These are phyloP conservation scores for Globisporangium radiosum DNA, from an alignment of 352 stramenopile species.

Conservation along the genomic window DNA sequence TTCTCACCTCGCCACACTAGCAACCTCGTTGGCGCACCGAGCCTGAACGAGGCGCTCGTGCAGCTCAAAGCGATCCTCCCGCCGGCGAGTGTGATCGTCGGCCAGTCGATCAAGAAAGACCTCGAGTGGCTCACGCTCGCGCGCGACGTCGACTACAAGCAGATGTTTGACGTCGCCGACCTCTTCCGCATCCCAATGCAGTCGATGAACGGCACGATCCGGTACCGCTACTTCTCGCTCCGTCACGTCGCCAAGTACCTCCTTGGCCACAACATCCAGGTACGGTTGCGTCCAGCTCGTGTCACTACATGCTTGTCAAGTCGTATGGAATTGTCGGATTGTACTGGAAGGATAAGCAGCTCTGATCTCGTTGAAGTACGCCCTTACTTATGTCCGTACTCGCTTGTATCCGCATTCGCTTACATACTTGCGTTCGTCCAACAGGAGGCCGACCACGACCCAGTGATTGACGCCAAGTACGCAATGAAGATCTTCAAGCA, in stretches of 20 bases:
- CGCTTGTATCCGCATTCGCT: background rate
- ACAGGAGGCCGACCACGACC: conserved; percentile 73
- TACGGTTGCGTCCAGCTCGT: conserved; percentile 1
- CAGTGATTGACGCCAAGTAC: conserved; percentile 80
- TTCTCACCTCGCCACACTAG: conserved; percentile 13
- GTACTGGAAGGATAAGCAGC: too few relatives aligned
- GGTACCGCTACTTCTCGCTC: conserved; percentile 81
- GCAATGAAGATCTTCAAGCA: conserved; percentile 89
- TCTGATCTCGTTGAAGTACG: too few relatives aligned
- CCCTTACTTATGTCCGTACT: too few relatives aligned
- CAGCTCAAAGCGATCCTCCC: conserved; percentile 74
- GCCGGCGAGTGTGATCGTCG: conserved; percentile 83
- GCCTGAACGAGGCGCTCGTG: conserved; percentile 66
- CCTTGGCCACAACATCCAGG: conserved; percentile 75
- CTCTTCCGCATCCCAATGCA: conserved; percentile 82
- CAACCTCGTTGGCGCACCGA: conserved; percentile 54
- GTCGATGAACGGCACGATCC: conserved; percentile 59
- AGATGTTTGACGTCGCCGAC: conserved; percentile 79
- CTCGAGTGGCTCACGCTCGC: conserved; percentile 86
- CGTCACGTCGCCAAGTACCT: conserved; percentile 81
- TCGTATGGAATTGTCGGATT: background rate
- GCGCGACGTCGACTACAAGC: conserved; percentile 79
- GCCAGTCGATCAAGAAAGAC: conserved; percentile 92
- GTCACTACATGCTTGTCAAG: background rate
- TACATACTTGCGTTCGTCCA: background rate